Evolutionary conservation across 2,329 filamentous ascomycete genomes (phyloP).

Genomic region (Beauveria sp.): DNA sequence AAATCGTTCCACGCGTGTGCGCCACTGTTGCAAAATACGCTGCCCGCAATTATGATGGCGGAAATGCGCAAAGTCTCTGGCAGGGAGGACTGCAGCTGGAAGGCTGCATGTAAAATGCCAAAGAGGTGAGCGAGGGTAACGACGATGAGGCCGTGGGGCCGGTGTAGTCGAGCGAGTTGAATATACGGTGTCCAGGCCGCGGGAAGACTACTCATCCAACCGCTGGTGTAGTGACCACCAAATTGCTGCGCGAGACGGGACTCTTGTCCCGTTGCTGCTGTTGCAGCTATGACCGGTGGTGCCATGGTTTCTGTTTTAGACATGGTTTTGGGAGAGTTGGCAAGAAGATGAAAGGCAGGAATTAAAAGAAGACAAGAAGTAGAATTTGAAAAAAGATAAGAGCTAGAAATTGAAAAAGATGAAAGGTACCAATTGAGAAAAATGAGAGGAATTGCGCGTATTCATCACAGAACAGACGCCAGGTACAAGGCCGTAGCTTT

Average conservation of each 20-base stretch:
- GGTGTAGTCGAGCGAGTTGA: conserved; percentile 26
- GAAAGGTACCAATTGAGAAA: too few relatives aligned
- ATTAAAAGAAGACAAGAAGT: background rate
- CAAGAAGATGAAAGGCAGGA: too few relatives aligned
- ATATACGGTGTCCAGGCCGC: conserved; percentile 25
- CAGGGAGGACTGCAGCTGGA: conserved; percentile 11
- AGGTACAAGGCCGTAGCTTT: too few relatives aligned
- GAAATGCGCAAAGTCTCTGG: background rate
- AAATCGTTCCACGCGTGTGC: conserved; percentile 27
- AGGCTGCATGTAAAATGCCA: conserved; percentile 22
- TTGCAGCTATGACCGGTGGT: too few relatives aligned
- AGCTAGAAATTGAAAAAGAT: too few relatives aligned
- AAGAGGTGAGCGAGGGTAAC: conserved; percentile 27
- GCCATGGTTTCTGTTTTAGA: background rate
- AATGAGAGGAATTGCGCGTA: too few relatives aligned
- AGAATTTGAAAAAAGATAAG: too few relatives aligned
- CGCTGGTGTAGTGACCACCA: conserved; percentile 23
- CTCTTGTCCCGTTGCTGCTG: background rate
- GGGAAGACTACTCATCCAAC: conserved; percentile 22
- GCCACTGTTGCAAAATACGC: conserved; percentile 27
- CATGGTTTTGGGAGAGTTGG: background rate
- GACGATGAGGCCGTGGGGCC: conserved; percentile 23
- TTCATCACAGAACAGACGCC: too few relatives aligned
- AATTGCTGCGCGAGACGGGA: conserved; percentile 17
- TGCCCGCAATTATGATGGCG: conserved; percentile 11